phyloP scores from a whole-genome alignment of 257 asterid genomes.

The Lycium barbarum region DNA sequence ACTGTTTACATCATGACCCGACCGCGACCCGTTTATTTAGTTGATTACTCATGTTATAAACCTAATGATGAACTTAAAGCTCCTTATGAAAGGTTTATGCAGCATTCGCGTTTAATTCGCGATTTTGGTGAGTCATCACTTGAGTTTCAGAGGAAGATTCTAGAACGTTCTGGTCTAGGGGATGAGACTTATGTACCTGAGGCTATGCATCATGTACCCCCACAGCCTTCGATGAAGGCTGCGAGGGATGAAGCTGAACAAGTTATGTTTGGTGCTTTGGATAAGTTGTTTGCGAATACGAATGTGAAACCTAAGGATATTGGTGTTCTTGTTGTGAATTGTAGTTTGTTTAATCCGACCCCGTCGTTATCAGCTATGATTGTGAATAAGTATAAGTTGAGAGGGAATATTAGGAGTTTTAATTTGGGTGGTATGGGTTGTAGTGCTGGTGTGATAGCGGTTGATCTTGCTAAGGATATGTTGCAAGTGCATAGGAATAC shows the following conservation, averaged over 20 bases:
- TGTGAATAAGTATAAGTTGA: slow-evolving; percentile 76
- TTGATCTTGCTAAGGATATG: slow-evolving; percentile 82
- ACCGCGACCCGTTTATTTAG: slow-evolving; percentile 71
- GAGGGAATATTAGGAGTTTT: slow-evolving; percentile 75
- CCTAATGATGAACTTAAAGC: slow-evolving; percentile 62
- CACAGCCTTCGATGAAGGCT: slow-evolving; percentile 75
- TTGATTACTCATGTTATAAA: slow-evolving; percentile 72
- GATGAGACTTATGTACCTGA: slow-evolving; percentile 75
- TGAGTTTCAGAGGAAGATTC: slow-evolving; percentile 77
- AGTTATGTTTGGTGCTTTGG: slow-evolving; percentile 75
- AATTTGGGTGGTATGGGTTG: slow-evolving; percentile 92
- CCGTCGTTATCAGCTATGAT: slow-evolving; percentile 76
- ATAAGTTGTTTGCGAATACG: slow-evolving; percentile 61
- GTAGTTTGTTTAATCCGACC: slow-evolving; percentile 77
- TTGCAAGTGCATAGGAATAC: slow-evolving; percentile 73
- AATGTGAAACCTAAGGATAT: slow-evolving; percentile 68
- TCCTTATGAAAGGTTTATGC: slow-evolving; percentile 55
- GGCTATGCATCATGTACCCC: slow-evolving; percentile 75
- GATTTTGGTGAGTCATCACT: slow-evolving; percentile 73
- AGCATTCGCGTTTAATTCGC: slow-evolving; percentile 60
- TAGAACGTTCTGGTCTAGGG: slow-evolving; percentile 79
- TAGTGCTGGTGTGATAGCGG: slow-evolving; percentile 78
- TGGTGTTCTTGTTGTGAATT: slow-evolving; percentile 74
- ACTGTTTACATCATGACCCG: slow-evolving; percentile 76
- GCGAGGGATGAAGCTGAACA: slow-evolving; percentile 83